Evolutionary conservation across 306 rosid genomes (phyloP).

Genomic region (Morella rubra): DNA sequence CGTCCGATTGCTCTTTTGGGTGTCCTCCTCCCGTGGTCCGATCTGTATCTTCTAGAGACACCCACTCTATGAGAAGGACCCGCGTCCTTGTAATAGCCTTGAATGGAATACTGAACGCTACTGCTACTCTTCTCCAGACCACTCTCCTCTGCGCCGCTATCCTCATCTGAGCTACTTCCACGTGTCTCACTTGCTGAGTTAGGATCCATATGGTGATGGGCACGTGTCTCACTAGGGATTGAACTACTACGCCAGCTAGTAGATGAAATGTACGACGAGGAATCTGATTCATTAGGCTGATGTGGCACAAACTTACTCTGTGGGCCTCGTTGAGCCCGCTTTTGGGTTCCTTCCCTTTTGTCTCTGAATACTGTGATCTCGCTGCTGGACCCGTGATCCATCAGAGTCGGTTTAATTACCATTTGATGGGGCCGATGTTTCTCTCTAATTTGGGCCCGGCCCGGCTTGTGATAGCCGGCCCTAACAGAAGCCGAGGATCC

Average conservation of each 20-base stretch:
- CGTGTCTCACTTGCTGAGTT: conserved; percentile 10
- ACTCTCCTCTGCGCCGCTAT: background rate
- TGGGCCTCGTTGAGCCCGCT: conserved; percentile 13
- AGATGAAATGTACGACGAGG: conserved; percentile 18
- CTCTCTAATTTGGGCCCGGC: background rate
- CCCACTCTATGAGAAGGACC: conserved; percentile 29
- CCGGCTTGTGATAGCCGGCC: conserved; percentile 6
- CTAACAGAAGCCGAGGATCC: conserved; percentile 4
- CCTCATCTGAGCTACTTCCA: conserved; percentile 16
- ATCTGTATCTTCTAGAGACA: conserved; percentile 29
- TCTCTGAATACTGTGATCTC: background rate
- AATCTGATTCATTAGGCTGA: conserved; percentile 22
- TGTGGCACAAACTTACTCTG: conserved; percentile 1
- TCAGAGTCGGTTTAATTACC: conserved; percentile 43
- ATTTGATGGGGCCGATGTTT: conserved; percentile 23
- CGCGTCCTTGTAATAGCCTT: conserved; percentile 4
- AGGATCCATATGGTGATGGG: background rate
- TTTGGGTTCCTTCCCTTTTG: conserved; percentile 6
- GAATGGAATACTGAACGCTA: conserved; percentile 6
- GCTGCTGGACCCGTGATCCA: conserved; percentile 33
- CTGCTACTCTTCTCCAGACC: conserved; percentile 30
- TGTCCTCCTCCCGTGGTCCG: conserved; percentile 12
- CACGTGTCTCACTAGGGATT: conserved; percentile 12
- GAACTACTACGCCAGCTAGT: conserved; percentile 3
- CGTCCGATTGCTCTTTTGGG: conserved; percentile 39